Base-by-base conservation (phyloP, 2,329 filamentous ascomycete species). In the Beauveria pseudobassiana region DNA sequence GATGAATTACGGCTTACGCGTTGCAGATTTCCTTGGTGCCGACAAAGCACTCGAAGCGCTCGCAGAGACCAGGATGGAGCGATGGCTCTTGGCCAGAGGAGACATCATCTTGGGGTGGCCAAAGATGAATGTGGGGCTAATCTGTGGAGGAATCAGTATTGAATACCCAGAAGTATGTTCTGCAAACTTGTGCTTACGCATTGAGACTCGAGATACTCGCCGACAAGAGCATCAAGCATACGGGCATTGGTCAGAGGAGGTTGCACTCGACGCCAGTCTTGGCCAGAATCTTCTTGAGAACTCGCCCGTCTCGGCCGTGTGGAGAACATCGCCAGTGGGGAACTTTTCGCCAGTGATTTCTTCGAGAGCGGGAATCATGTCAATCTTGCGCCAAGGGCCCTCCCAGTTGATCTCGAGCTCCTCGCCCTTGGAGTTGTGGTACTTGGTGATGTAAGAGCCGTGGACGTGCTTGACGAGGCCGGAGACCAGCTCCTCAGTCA, bases 1-100 rank as follows among this genome's bases (percentile, higher is more conserved):
- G 14, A 53, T 42, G 30, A 18, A 6, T 30, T 22, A 20, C 9
- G 16, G 67, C 70, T 66, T 73, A 81, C 6, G 93, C 93, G 72
- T 99, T 98, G 71, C 88, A 89, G 68, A 98, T 97, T 75, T 98
- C 93, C 85, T 78, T 78, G 70, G 74, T 77, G 69, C 71, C 75
- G 20, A 97, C 95, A 68, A 99, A 99, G 12, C 91, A 93, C 78
- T 99, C 95, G 75, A 98, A 98, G 61, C 95, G 90, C 81, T 99
- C 95, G 74, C 92, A 97, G 40, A 99, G 84, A 70, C 93, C 95
- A 59, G 88, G 65, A 86, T 85, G 52, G 82, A 78, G 67, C 95
- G 90, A 77, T 97, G 91, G 76, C 93, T 93, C 83, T 99, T 99
- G 80, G 95, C 95, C 20, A 99, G 82, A 9, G 95, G 95, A 18